Evolutionary conservation across 2,329 filamentous ascomycete species (phyloP), one percentile per base, ranked within the genome.

Genomic region (Fusarium pininemorale): DNA sequence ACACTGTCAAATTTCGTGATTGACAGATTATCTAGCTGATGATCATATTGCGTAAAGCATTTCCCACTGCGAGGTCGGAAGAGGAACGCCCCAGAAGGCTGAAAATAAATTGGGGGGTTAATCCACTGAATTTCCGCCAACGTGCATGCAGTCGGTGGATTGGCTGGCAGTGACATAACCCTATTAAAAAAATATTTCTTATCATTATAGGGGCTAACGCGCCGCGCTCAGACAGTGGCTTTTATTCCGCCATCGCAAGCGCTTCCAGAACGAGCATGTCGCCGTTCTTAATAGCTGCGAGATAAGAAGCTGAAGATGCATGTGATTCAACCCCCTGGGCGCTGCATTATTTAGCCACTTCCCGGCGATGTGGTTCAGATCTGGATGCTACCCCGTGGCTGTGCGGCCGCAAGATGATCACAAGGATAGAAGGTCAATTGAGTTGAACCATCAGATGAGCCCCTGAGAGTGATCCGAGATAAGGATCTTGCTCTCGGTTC

Each of bases 351-450:
- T 28, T 22, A 65, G 35, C 24, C 39, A 35, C 20, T 11, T 70
- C 41, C 67, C 67, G 45, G 67, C 37, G 35, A 58, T 59, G 37
- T 50, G 66, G 67, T 59, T 70, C 45, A 59, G 67, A 70, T 70
- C 66, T 54, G 59, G 66, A 41, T 63, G 44, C 37, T 47, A 37
- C 38, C 32, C 65, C 66, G 66, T 54, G 15, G 20, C 58, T 30
- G 44, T 28, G 26, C 64, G 57, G 57, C 55, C 55, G 47, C 42
- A 38, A 18, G 20, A 22, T n/a, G 6, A 55, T 58, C 59, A 26
- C 35, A 35, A 35, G 32, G 32, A 35, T 35, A 8, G 32, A 35
- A 35, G 26, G 11, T 18, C 13, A 48, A 58, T 58, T 37, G 41
- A 28, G 3, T 18, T 48, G 2, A 2, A 22, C 14, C 11, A n/a